Conservation (phyloP, 208 protist species). For the Trypanosoma cruzi region DNA sequence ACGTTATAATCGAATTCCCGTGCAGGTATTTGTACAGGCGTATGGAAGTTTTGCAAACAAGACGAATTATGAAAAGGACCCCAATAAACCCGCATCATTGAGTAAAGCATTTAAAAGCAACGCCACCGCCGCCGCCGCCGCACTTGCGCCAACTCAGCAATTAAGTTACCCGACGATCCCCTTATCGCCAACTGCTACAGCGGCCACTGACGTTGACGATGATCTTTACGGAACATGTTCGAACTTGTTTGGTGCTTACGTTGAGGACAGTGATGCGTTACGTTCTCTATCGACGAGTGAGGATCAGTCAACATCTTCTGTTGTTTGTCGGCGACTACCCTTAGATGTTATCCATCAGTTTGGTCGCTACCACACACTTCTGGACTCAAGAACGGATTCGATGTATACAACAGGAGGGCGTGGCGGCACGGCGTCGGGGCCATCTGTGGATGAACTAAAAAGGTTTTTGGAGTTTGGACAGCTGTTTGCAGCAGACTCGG, state of each 20-base stretch:
- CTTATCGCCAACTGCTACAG: not conserved
- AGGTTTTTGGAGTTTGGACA: slow-evolving; percentile 31
- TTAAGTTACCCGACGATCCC: too few species aligned
- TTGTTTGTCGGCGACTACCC: slow-evolving; percentile 43
- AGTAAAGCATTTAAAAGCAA: slow-evolving; percentile 21
- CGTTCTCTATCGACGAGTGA: slow-evolving; percentile 14
- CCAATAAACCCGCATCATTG: slow-evolving; percentile 8
- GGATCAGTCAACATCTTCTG: slow-evolving; percentile 12
- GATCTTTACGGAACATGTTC: slow-evolving; percentile 13
- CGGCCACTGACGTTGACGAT: slow-evolving; percentile 10
- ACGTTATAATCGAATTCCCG: slow-evolving; percentile 15
- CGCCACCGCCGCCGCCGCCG: slow-evolving; percentile 2
- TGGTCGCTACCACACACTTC: slow-evolving; percentile 56
- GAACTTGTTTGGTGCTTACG: not conserved
- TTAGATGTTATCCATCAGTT: slow-evolving; percentile 79
- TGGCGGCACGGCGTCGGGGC: not conserved
- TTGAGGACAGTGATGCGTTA: slow-evolving; percentile 5
- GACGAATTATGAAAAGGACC: slow-evolving; percentile 19
- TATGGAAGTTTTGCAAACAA: slow-evolving; percentile 30
- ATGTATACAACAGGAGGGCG: slow-evolving; percentile 15
- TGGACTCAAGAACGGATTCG: slow-evolving; percentile 31
- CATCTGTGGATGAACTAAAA: slow-evolving; percentile 17
- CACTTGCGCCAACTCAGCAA: too few species aligned
- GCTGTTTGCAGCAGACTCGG: slow-evolving; percentile 40
- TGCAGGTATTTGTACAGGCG: slow-evolving; percentile 36